Base-by-base conservation (phyloP, 306 rosid genomes). In the Astragalus glycyphyllos region DNA sequence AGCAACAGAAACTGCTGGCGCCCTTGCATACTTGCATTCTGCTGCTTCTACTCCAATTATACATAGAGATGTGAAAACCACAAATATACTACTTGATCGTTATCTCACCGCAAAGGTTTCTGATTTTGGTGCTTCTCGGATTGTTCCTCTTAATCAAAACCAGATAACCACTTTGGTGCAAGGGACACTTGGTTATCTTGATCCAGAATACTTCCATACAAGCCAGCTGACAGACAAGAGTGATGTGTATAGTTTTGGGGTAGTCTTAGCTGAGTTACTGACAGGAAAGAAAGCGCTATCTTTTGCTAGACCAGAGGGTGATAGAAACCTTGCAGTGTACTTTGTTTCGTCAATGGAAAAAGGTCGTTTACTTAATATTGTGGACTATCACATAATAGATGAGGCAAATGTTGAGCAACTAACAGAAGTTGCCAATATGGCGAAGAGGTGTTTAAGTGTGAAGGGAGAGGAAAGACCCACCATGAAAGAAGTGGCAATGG, bases 61-160 rank as follows among this genome's bases (percentile, higher is more conserved):
- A 44, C 88, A 83, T 1, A 83, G 86, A 81, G 90, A 86, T 76
- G 82, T 86, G 37, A 86, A 86, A 79, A 56, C 87, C 4, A 31
- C 82, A 0, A 84, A 86, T 65, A 71, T 86, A 45, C 73, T 86
- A 0, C 74, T 84, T 10, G 85, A 86, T 17, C n/a, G 37, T 2
- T 63, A 46, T 9, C 63, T 63, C 4, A 75, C 20, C 11, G 79
- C 85, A 1, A 86, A 86, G 71, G 84, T 86, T 15, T 61, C 88
- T 0, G 86, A 86, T 50, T 86, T 86, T 38, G 91, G 88, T 11
- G 82, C 91, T 17, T 86, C 91, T 1, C 74, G 74, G 67, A 53
- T 84, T n/a, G 63, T 86, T 26, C 91, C 91, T 8, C 29, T 79
- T 38, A 85, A 86, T 74, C 72, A 79, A 51, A 34, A 47, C 26